Evolutionary conservation across 2,329 filamentous ascomycete genomes (phyloP).

Genomic region (Colletotrichum abscissum): DNA sequence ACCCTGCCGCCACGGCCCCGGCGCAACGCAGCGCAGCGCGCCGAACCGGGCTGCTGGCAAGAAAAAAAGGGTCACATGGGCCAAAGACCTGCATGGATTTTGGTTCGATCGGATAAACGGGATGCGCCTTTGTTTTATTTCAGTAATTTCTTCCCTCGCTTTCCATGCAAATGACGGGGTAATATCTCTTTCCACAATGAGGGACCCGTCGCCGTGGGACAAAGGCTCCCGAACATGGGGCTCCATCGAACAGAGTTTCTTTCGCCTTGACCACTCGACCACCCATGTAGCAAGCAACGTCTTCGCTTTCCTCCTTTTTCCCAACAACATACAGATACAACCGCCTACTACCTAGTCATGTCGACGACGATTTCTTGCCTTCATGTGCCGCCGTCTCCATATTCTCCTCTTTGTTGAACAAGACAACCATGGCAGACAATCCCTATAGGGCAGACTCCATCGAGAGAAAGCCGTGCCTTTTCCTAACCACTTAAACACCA

Average conservation of each 20-base stretch:
- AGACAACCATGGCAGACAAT: neutral
- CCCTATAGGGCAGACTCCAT: neutral
- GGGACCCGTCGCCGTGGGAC: neutral
- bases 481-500: neutral
- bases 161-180: neutral
- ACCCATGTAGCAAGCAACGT: neutral
- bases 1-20: neutral
- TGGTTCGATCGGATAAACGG: conserved; percentile 20
- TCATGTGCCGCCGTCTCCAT: neutral
- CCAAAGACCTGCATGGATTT: neutral
- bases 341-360: neutral
- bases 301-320: neutral
- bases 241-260: conserved; percentile 19
- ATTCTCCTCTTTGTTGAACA: neutral
- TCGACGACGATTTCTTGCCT: neutral
- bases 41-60: neutral
- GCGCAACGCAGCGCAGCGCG: neutral
- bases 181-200: neutral
- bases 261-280: neutral
- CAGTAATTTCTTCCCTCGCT: neutral
- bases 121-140: neutral
- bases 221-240: neutral
- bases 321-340: neutral
- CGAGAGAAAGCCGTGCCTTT: neutral
- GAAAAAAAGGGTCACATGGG: conserved; percentile 7